Base-by-base conservation (phyloP, 805 yeast species). In the Wickerhamiella hasegawae region DNA sequence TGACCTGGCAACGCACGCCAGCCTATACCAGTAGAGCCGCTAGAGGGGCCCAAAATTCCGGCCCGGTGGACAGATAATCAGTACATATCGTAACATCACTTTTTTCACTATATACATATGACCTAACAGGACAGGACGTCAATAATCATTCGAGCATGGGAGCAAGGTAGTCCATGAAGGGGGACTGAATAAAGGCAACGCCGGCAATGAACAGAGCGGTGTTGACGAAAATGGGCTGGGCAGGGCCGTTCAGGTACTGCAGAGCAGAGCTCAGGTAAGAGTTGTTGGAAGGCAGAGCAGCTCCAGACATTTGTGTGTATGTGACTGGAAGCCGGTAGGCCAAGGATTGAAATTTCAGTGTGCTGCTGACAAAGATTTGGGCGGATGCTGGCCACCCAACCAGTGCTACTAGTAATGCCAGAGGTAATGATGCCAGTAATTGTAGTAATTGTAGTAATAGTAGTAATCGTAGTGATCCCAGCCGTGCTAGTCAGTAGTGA, bases 151-250 rank as follows among this genome's bases (percentile, higher is more conserved):
- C 46, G 24, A 45, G 39, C 57, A 56, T 60, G 32, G 62, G 62
- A 38, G 55, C 52, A 32, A 58, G 49, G 54, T 45, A 48, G 40
- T 58, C 63, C 49, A 57, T 55, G 36, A 55, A 37, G 25, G 58
- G 45, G 34, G 60, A 54, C 48, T 55, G 55, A 43, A 58, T 53
- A 45, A 58, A 57, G 22, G 48, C 51, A 24, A 58, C 59, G 28
- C 62, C 63, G 20, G 58, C 52, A 19, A 41, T 34, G 37, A 48
- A 48, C n/a, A 45, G 41, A 8, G 45, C 51, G 20, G 36, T 36
- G 45, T 46, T 47, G 18, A 45, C 41, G 31, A 42, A 25, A 17
- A 45, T 31, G 23, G 51, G 50, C 32, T 35, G 36, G 23, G 47
- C 50, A 16, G 53, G 47, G 33, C 47, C 50, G 28, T 37, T 40